Conservation (phyloP, 2,329 filamentous ascomycete genomes). For the Phyllosticta ampelicida region DNA sequence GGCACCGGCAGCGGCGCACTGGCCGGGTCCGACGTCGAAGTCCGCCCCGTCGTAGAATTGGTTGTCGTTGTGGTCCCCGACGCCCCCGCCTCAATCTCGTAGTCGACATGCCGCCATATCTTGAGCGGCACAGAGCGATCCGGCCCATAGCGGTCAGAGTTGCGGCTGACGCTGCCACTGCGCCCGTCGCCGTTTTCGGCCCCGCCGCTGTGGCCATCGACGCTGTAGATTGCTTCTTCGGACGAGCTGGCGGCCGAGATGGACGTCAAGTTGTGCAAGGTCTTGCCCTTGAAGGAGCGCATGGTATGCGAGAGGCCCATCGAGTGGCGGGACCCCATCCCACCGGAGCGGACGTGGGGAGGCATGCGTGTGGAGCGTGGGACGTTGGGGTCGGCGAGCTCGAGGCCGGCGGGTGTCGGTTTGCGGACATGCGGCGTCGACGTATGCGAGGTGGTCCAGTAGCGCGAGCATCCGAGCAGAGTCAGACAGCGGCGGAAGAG, state of each 20-base stretch:
- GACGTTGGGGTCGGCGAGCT: background rate
- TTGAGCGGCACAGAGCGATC: slow-evolving; percentile 5
- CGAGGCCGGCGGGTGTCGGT: background rate
- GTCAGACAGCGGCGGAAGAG: background rate
- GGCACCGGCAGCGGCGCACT: background rate
- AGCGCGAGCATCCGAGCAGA: background rate
- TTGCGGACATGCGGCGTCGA: background rate
- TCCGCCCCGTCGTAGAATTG: background rate
- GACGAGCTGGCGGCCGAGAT: background rate
- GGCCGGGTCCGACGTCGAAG: background rate
- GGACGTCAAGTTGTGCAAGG: background rate
- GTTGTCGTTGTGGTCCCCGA: background rate
- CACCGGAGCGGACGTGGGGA: background rate
- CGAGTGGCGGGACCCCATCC: background rate
- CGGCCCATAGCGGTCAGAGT: background rate
- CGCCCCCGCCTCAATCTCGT: slow-evolving; percentile 6
- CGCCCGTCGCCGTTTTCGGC: background rate
- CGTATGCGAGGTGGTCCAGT: background rate
- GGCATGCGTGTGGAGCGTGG: background rate
- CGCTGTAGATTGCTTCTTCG: slow-evolving; percentile 4
- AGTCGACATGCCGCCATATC: slow-evolving; percentile 11
- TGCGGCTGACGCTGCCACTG: background rate
- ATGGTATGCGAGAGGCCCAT: background rate
- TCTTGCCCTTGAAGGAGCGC: background rate
- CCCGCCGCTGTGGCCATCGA: background rate